Evolutionary conservation across 106 monocot species (phyloP), one percentile per base, ranked within the genome.

Genomic region (Dactylorhiza incarnata): DNA sequence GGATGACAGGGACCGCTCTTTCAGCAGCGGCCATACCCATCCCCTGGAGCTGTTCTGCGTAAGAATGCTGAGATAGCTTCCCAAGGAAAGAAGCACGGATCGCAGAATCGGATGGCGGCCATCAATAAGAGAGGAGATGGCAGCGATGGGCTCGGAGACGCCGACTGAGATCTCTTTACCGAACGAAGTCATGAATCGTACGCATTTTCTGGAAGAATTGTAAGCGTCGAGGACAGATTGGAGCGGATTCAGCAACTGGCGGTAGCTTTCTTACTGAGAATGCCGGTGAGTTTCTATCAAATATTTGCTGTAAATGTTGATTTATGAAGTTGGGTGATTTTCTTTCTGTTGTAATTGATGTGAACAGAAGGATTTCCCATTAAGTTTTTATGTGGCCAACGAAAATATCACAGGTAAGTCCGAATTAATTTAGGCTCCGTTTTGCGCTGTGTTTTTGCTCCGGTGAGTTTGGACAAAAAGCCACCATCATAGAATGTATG

Each of bases 71-170:
- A 97, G 73, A 71, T 91, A 50, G 93, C 97, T 15, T 46, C 93
- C 16, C 91, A 91, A 59, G 79, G 80, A 53, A 94, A 94, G 82
- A 91, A 85, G 55, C 84, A 63, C 0, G 88, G 86, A 24, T 83
- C 91, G 45, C 74, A 76, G 17, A 83, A 79, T 56, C 73, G 84
- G 15, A 85, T 93, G 87, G 85, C 89, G 10, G 86, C 91, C 25
- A 97, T 97, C 43, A 86, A 85, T 5, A 97, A 97, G 79, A 91
- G 97, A 86, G 94, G 97, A 7, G 97, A 97, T 67, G 97, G 97
- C 2, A 91, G 91, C 58, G 97, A 97, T 77, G 97, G 97, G 10
- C 94, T 97, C 66, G 97, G 97, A 0, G 97, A 97, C 59, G 97
- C 97, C 22, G 97, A 97, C 76, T 97, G 59, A 90, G 59, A 53